Evolutionary conservation across 140 eudicot genomes (phyloP), one percentile per base, ranked within the genome.

Genomic region (Flaveria floridana): DNA sequence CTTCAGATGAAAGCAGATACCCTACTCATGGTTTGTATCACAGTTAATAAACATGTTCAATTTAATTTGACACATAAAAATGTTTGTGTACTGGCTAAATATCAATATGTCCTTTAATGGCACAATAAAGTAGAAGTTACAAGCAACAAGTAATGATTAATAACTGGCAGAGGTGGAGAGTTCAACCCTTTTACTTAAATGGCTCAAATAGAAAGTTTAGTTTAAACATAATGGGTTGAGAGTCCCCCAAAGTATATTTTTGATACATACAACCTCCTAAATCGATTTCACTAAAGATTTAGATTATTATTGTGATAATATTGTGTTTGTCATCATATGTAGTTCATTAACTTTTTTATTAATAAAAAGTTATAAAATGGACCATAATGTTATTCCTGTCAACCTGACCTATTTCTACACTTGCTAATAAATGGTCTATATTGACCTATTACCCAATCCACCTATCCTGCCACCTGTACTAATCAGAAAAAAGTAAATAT

Each of bases 1-100:
- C 95, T 86, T 80, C 91, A 87, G 77, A 83, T 81, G 86, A 90
- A 94, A 86, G 97, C 95, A 68, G 89, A 86, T 79, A 91, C 81
- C 39, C 89, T 94, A 76, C 80, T 94, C 78, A 86, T 80, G 99
- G 99, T 92, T 69, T 47, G 90, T 79, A 58, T 25, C 28, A 66
- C 51, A 39, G 30, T 68, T 41, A 28, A 6, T 15, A 57, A 44
- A 16, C 30, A 6, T 28, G 39, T 47, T 10, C 14, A n/a, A 15
- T 12, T 64, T 28, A 9, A 28, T 14, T 21, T 41, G 18, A 10
- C 63, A 7, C 50, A 28, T 56, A 30, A 16, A 50, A 23, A 8
- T 77, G 82, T 50, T 21, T 76, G 37, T 44, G 34, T 51, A 30
- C 30, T 1, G 69, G 74, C 46, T 76, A 51, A 25, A 64, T 73